Percentiles rank a stretch among this genome's conserved stretches.
These are phyloP conservation scores for Cadophora malorum DNA, from an alignment of 2,329 filamentous ascomycete species.

Conservation along the genomic window DNA sequence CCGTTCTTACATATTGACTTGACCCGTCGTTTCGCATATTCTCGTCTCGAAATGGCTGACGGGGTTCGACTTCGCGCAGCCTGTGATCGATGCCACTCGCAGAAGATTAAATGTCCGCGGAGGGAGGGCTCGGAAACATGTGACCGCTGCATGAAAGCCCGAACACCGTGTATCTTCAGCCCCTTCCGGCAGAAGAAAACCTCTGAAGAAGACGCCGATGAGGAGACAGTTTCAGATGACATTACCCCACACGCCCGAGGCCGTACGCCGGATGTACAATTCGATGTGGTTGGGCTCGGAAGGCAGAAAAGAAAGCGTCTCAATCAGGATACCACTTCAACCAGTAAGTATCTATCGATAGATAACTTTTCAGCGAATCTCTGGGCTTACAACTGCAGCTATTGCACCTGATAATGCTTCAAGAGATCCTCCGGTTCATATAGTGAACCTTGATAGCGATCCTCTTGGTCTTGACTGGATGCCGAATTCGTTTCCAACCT, in stretches of 20 bases:
- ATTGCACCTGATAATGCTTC: neutral
- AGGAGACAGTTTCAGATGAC: neutral
- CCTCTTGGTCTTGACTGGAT: conserved; percentile 20
- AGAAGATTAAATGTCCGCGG: conserved; percentile 55
- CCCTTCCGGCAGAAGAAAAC: conserved; percentile 45
- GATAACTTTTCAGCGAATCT: neutral
- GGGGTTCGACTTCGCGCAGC: conserved; percentile 41
- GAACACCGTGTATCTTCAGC: conserved; percentile 52
- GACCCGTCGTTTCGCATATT: neutral
- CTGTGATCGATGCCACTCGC: conserved; percentile 54
- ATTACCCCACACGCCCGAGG: neutral
- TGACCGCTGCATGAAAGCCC: conserved; percentile 51
- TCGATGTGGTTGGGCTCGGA: neutral
- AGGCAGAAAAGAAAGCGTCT: conserved; percentile 11
- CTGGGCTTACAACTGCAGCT: neutral
- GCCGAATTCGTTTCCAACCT: neutral
- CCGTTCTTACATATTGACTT: neutral
- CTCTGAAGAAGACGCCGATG: conserved; percentile 12
- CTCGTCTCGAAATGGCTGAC: conserved; percentile 30
- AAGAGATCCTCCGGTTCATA: neutral
- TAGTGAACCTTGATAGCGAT: conserved; percentile 12
- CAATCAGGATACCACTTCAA: neutral
- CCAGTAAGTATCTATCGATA: neutral
- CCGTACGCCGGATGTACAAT: neutral
- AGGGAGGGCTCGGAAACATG: conserved; percentile 47